phyloP scores from a whole-genome alignment of 345 rosid species.

The Tarenaya hassleriana region DNA sequence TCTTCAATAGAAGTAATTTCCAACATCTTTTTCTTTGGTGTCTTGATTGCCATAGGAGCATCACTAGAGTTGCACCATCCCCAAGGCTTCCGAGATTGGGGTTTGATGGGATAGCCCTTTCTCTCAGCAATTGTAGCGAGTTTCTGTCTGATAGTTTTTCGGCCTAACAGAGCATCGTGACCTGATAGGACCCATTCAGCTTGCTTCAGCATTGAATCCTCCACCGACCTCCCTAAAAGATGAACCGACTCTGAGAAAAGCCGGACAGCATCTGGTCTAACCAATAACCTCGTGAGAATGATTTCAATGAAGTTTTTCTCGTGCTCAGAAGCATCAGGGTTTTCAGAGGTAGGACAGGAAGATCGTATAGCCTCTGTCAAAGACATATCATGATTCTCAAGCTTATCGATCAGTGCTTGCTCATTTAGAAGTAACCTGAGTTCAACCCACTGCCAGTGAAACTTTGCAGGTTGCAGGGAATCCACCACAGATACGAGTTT shows the following conservation, averaged over 20 bases:
- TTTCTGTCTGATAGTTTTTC: conserved; percentile 83
- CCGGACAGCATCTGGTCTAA: conserved; percentile 93
- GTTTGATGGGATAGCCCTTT: conserved; percentile 64
- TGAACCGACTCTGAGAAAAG: conserved; percentile 92
- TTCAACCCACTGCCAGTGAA: conserved; percentile 99
- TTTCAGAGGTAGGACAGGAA: conserved; percentile 61
- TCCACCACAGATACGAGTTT: conserved; percentile 74
- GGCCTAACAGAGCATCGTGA: conserved; percentile 79
- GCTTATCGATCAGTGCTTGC: conserved; percentile 82
- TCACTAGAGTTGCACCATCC: conserved; percentile 71
- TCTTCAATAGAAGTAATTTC: conserved; percentile 66
- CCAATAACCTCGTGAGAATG: conserved; percentile 87
- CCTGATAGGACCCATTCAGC: conserved; percentile 93
- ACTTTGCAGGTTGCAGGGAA: conserved; percentile 88
- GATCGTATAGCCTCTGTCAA: conserved; percentile 72
- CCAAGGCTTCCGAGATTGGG: conserved; percentile 88
- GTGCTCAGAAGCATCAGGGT: conserved; percentile 74
- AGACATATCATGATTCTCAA: conserved; percentile 62
- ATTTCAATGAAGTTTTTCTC: conserved; percentile 84
- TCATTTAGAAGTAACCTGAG: conserved; percentile 94
- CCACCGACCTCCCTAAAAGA: conserved; percentile 93
- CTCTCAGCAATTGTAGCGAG: conserved; percentile 72
- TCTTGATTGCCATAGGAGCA: conserved; percentile 31
- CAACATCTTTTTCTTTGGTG: conserved; percentile 51
- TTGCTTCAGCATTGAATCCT: conserved; percentile 88